Evolutionary conservation across 192 early-diverging fungal species (phyloP).

Genomic region (Jimgerdemannia flammicorona): DNA sequence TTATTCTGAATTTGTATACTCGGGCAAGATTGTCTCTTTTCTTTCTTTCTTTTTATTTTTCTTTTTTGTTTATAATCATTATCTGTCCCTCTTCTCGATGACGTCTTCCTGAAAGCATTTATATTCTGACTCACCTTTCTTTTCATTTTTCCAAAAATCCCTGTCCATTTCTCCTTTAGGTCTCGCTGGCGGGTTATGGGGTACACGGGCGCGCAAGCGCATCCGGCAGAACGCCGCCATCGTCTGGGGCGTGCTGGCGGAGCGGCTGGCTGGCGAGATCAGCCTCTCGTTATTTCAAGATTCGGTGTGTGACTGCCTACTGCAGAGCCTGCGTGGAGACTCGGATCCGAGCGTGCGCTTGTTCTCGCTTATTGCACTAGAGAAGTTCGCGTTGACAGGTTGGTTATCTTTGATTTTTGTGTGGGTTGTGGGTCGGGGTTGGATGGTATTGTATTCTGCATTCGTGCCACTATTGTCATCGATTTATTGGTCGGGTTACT

Average conservation of each 20-base stretch:
- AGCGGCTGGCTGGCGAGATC: constrained; percentile 51
- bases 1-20: no score
- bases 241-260: constrained; percentile 50
- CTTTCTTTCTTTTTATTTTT: no score
- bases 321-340: constrained; percentile 36
- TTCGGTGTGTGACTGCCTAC: constrained; percentile 38
- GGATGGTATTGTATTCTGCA: no score
- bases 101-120: constrained; percentile 5
- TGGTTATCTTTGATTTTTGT: no score
- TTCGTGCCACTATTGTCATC: no score
- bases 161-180: background rate
- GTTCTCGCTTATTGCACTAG: constrained; percentile 50
- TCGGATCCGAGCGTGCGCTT: constrained; percentile 41
- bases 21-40: no score
- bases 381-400: constrained; percentile 56
- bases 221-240: constrained; percentile 45
- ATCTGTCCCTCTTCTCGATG: no score
- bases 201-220: constrained; percentile 24
- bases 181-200: constrained; percentile 15
- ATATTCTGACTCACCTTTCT: background rate
- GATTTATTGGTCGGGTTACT: no score
- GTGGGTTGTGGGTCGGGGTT: no score
- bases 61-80: no score
- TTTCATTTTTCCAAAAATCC: background rate
- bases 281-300: constrained; percentile 41